Evolutionary conservation across 495 filamentous ascomycete genomes (phyloP).

Genomic region (Aspergillus sclerotioniger): DNA sequence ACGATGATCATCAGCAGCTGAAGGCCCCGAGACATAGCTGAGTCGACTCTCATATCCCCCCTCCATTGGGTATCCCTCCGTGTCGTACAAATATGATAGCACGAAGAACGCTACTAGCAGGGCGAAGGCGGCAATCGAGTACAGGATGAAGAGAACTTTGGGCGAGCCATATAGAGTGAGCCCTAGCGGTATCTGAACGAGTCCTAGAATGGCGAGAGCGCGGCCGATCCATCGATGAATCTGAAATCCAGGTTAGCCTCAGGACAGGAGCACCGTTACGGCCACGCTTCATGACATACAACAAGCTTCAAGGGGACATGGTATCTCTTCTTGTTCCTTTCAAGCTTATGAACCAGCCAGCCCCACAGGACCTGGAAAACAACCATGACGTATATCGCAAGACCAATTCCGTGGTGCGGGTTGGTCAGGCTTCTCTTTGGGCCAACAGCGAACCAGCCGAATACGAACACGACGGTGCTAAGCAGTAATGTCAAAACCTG

Average conservation of each 20-base stretch:
- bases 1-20: conserved; percentile 32
- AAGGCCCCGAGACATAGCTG: conserved; percentile 51
- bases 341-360: conserved; percentile 61
- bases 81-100: conserved; percentile 63
- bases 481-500: conserved; percentile 76
- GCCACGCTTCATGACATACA: conserved; percentile 40
- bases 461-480: conserved; percentile 67
- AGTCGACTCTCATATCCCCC: conserved; percentile 51
- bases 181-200: conserved; percentile 85
- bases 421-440: conserved; percentile 77
- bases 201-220: conserved; percentile 69
- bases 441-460: conserved; percentile 80
- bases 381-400: conserved; percentile 83
- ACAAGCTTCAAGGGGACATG: conserved; percentile 68
- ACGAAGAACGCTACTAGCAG: conserved; percentile 70
- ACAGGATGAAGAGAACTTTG: conserved; percentile 78
- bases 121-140: conserved; percentile 66
- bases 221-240: conserved; percentile 87
- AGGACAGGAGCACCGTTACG: not conserved
- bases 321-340: conserved; percentile 56
- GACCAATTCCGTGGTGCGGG: conserved; percentile 91
- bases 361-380: conserved; percentile 80
- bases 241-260: conserved; percentile 30
- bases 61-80: conserved; percentile 43
- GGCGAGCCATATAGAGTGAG: conserved; percentile 92